phyloP scores from a whole-genome alignment of 495 filamentous ascomycete genomes.

The Chaetomidium leptoderma region DNA sequence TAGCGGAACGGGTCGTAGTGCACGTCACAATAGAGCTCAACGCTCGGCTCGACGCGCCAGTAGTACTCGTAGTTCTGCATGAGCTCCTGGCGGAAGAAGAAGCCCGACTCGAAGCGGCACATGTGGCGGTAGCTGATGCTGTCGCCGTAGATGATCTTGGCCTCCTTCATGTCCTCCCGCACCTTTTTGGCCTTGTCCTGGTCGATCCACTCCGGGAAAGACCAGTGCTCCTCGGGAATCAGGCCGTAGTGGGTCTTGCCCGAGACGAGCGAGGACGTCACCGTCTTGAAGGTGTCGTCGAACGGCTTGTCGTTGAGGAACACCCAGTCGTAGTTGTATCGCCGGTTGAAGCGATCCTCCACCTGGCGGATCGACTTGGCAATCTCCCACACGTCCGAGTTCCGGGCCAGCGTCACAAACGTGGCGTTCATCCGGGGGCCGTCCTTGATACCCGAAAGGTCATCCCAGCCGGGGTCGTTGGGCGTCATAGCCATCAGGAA shows the following conservation, averaged over 20 bases:
- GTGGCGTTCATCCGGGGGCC: constrained; percentile 86
- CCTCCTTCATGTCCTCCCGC: constrained; percentile 76
- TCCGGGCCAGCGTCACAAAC: constrained; percentile 92
- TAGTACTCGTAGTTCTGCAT: constrained; percentile 88
- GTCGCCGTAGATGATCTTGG: constrained; percentile 93
- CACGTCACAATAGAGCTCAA: constrained; percentile 84
- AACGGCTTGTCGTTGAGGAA: constrained; percentile 96
- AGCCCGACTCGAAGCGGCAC: constrained; percentile 90
- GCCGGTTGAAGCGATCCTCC: constrained; percentile 94
- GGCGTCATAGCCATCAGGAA: constrained; percentile 45
- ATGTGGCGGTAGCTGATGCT: constrained; percentile 88
- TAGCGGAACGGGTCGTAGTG: constrained; percentile 78
- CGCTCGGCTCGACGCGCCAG: constrained; percentile 86
- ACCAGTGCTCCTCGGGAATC: constrained; percentile 84
- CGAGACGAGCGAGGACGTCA: constrained; percentile 84
- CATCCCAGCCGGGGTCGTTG: constrained; percentile 44
- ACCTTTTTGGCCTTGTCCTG: constrained; percentile 76
- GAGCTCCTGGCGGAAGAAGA: constrained; percentile 82
- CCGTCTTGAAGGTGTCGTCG: constrained; percentile 83
- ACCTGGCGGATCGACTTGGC: constrained; percentile 89
- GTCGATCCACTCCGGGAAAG: constrained; percentile 81
- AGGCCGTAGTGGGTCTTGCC: constrained; percentile 84
- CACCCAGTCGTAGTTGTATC: constrained; percentile 98
- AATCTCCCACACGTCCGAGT: constrained; percentile 93
- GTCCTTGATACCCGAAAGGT: constrained; percentile 49